Base-by-base conservation (phyloP, 306 rosid species). In the Dicorynia guianensis region DNA sequence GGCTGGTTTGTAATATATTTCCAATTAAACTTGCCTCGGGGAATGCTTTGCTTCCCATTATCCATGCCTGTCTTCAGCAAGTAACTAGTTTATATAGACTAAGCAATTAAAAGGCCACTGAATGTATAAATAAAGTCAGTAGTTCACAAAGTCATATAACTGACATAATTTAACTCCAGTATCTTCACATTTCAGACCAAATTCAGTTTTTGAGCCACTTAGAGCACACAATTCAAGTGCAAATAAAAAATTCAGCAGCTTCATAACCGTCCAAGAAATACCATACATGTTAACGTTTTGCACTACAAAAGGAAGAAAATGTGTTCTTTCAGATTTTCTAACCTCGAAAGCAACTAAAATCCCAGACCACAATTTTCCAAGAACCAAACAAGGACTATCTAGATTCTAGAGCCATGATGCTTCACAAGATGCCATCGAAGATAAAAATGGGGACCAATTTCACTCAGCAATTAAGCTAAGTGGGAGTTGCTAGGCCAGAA, bases 391-490 rank as follows among this genome's bases (percentile, higher is more conserved):
- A 35, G 60, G 72, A 68, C 68, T 43, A 56, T 71, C 53, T 70
- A 25, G 30, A 25, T 25, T 25, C 30, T 25, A 71, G 66, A 58
- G 65, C 73, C 77, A 58, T 53, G 48, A 5, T 5, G 6, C 80
- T 74, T 75, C 46, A 59, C 71, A 59, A 63, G 75, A 83, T 73
- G 82, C 84, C 35, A 80, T 59, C 3, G 48, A 55, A 71, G 40
- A 44, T 43, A 66, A 42, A 67, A 20, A 46, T 10, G 69, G 84
- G 85, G 78, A 68, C 78, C 87, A 67, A 70, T 63, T 79, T 44
- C 47, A 47, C 38, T 63, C 43, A 52, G 65, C 25, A 44, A 58
- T 60, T 61, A 30, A 71, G 79, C 43, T 19, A 77, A 78, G 63
- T 63, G 49, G 39, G 60, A 77, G 43, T 77, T 63, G n/a, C 38